Percentiles rank a stretch among this genome's conserved stretches.
These are phyloP conservation scores for Passiflora organensis DNA, from an alignment of 345 rosid genomes.

Conservation along the genomic window DNA sequence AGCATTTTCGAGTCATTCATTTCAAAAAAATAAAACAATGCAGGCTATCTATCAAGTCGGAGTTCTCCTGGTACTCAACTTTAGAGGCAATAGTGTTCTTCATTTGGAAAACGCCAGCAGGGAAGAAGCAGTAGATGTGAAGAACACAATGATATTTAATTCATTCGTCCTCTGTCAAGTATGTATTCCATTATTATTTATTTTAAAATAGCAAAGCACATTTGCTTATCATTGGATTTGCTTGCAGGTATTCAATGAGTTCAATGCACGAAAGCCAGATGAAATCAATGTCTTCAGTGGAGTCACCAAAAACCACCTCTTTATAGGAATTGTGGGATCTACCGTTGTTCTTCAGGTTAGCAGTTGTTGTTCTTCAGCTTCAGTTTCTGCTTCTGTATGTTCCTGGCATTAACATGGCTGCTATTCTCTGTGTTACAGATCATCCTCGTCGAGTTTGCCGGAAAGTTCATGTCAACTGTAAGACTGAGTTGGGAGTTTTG, in stretches of 20 bases:
- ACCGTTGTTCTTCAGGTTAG: conserved; percentile 77
- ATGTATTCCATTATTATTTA: too few relatives aligned
- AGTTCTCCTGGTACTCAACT: conserved; percentile 87
- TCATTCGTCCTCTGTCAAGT: conserved; percentile 92
- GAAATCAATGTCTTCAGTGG: conserved; percentile 81
- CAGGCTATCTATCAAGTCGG: conserved; percentile 84
- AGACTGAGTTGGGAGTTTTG: conserved; percentile 78
- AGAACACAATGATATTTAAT: conserved; percentile 90
- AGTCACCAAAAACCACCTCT: conserved; percentile 72
- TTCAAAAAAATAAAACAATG: conserved; percentile 7
- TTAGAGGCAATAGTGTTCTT: conserved; percentile 54
- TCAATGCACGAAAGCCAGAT: conserved; percentile 97
- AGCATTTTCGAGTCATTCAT: conserved; percentile 3
- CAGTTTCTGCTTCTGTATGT: neutral
- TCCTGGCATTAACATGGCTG: neutral
- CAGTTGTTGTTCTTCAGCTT: neutral
- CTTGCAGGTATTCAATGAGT: conserved; percentile 94
- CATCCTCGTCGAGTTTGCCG: conserved; percentile 73
- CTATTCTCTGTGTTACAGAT: conserved; percentile 38
- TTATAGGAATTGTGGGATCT: conserved; percentile 64
- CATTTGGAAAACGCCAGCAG: conserved; percentile 37
- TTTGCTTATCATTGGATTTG: conserved; percentile 11
- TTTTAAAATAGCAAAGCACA: too few relatives aligned
- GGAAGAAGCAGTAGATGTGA: conserved; percentile 51
- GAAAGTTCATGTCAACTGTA: conserved; percentile 70